Percentiles rank a stretch among this genome's conserved stretches.
phyloP scores from a whole-genome alignment of 345 rosid species.

The Erodium maritimum region DNA sequence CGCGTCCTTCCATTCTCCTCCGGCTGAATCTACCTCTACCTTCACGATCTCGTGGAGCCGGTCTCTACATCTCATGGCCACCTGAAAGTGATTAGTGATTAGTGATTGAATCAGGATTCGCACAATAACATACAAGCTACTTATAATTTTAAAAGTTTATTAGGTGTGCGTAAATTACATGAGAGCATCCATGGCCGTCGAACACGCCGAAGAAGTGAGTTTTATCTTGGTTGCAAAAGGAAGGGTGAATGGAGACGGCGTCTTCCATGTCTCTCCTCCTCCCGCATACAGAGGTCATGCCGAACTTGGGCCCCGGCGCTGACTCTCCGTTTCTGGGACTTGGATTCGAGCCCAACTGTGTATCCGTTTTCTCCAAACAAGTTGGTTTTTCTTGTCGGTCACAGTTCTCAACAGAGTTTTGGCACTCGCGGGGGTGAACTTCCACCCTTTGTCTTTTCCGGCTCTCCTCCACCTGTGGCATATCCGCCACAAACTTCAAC shows the following conservation, averaged over 20 bases:
- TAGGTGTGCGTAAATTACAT: constrained; percentile 26
- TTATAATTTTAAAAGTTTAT: too few relatives aligned
- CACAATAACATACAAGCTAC: too few relatives aligned
- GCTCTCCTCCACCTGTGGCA: constrained; percentile 17
- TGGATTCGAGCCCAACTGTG: background rate
- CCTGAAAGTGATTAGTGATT: too few relatives aligned
- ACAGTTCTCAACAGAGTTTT: background rate
- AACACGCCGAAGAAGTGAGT: constrained; percentile 66
- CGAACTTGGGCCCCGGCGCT: constrained; percentile 32
- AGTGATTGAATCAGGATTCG: too few relatives aligned
- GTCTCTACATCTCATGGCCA: constrained; percentile 48
- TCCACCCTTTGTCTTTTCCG: constrained; percentile 43
- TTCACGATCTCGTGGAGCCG: constrained; percentile 48
- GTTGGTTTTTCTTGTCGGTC: background rate
- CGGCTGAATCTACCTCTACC: constrained; percentile 24
- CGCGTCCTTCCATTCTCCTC: constrained; percentile 41
- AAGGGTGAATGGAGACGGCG: constrained; percentile 51
- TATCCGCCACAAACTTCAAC: background rate
- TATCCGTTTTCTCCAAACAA: background rate
- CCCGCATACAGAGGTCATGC: constrained; percentile 85
- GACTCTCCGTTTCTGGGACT: too few relatives aligned
- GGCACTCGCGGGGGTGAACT: too few relatives aligned
- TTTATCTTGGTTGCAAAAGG: constrained; percentile 14
- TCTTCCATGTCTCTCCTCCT: constrained; percentile 95
- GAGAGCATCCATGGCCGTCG: constrained; percentile 99